phyloP scores from a whole-genome alignment of 805 yeast genomes.

The Suhomyces emberorum region DNA sequence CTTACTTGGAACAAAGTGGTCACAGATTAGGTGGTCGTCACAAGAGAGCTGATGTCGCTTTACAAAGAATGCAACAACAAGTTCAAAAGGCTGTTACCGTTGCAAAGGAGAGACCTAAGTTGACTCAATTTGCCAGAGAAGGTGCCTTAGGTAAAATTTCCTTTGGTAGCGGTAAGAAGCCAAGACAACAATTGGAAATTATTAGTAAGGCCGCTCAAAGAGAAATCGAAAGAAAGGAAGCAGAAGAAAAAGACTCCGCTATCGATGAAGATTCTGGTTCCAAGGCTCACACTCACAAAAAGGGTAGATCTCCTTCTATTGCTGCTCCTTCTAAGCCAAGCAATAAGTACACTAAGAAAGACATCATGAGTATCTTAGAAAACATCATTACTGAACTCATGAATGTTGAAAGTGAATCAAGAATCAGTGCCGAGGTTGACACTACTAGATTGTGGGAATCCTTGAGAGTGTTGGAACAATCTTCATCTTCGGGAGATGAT shows the following conservation, averaged over 20 bases:
- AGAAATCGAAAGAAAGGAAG: slow-evolving; percentile 34
- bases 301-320: slow-evolving; percentile 28
- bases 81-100: slow-evolving; percentile 94
- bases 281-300: slow-evolving; percentile 17
- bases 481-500: slow-evolving; percentile 48
- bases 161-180: slow-evolving; percentile 74
- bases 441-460: slow-evolving; percentile 66
- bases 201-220: slow-evolving; percentile 51
- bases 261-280: slow-evolving; percentile 16
- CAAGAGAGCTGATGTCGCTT: slow-evolving; percentile 82
- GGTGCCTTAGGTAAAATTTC: slow-evolving; percentile 91
- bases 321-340: slow-evolving; percentile 30
- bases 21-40: slow-evolving; percentile 84
- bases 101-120: slow-evolving; percentile 82
- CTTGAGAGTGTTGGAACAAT: slow-evolving; percentile 65
- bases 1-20: slow-evolving; percentile 87
- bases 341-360: slow-evolving; percentile 38
- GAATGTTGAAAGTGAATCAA: slow-evolving; percentile 65
- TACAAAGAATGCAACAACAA: slow-evolving; percentile 97
- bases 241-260: slow-evolving; percentile 14
- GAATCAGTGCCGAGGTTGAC: slow-evolving; percentile 33
- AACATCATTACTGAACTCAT: slow-evolving; percentile 72
- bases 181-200: slow-evolving; percentile 79
- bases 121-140: slow-evolving; percentile 62
- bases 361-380: slow-evolving; percentile 66